Evolutionary conservation across 2,329 filamentous ascomycete species (phyloP).

Genomic region (Epichloe aotearoae): DNA sequence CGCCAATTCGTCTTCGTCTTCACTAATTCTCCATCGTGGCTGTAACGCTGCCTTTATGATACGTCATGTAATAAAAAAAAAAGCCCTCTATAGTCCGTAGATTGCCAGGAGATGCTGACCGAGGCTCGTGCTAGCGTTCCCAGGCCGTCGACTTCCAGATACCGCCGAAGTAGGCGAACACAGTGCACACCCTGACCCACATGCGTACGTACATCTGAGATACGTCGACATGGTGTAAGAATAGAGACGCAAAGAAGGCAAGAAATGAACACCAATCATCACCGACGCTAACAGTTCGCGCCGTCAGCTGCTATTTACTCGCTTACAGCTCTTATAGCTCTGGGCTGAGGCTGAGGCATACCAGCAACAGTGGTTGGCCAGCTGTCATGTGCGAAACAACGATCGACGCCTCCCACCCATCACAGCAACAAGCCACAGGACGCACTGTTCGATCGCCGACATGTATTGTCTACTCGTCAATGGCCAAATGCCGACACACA

Average conservation of each 20-base stretch:
- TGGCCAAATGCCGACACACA: background rate
- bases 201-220: too few relatives aligned
- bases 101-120: too few relatives aligned
- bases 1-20: too few relatives aligned
- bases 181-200: too few relatives aligned
- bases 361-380: too few relatives aligned
- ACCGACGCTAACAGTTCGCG: background rate
- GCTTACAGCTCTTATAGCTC: background rate
- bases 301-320: background rate
- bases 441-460: background rate
- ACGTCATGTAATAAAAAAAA: too few relatives aligned
- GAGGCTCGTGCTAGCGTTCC: too few relatives aligned
- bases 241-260: background rate
- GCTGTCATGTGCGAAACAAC: slow-evolving; percentile 1
- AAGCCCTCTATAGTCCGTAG: too few relatives aligned
- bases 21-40: too few relatives aligned
- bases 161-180: too few relatives aligned
- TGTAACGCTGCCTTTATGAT: too few relatives aligned
- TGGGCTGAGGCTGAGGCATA: background rate
- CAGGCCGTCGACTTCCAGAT: too few relatives aligned
- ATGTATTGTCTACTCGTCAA: background rate
- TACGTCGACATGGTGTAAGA: background rate
- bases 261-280: background rate
- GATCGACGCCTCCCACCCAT: background rate
- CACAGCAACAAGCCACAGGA: background rate